A percentile compares a stretch with the other conserved stretches of the same genome.
phyloP scores from a whole-genome alignment of 139 green algal genomes.

The Mesostigma viride region DNA sequence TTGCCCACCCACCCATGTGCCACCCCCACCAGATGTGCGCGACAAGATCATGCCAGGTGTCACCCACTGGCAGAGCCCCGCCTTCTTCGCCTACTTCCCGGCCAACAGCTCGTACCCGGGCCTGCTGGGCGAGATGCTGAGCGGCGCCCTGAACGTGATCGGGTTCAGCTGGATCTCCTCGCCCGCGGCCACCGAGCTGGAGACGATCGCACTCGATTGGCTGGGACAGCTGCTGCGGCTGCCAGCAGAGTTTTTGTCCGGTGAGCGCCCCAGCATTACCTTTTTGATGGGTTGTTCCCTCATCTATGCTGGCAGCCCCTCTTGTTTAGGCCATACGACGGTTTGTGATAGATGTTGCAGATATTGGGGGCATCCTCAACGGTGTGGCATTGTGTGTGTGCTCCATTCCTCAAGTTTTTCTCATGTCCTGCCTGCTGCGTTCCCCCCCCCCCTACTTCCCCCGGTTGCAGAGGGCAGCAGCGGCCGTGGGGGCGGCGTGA shows the following conservation, averaged over 20 bases:
- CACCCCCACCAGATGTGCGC: constrained; percentile 38
- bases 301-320: too few species aligned
- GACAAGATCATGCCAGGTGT: constrained; percentile 58
- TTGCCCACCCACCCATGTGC: neutral
- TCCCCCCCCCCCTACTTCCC: too few species aligned
- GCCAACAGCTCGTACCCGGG: constrained; percentile 50
- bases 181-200: constrained; percentile 69
- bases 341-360: too few species aligned
- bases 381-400: too few species aligned
- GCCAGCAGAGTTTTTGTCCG: constrained; percentile 45
- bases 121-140: constrained; percentile 66
- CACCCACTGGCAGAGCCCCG: constrained; percentile 70
- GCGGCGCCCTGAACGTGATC: constrained; percentile 45
- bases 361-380: too few species aligned
- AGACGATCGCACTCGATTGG: constrained; percentile 74
- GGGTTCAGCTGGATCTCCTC: constrained; percentile 55
- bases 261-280: too few species aligned
- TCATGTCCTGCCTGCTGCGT: too few species aligned
- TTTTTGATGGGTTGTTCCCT: too few species aligned
- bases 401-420: too few species aligned
- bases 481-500: constrained; percentile 47
- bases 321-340: too few species aligned
- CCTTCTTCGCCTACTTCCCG: constrained; percentile 69
- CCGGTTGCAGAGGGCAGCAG: too few species aligned
- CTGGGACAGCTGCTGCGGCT: constrained; percentile 59